Conservation (phyloP, 176 grass and related monocot species). For the Puya raimondii region DNA sequence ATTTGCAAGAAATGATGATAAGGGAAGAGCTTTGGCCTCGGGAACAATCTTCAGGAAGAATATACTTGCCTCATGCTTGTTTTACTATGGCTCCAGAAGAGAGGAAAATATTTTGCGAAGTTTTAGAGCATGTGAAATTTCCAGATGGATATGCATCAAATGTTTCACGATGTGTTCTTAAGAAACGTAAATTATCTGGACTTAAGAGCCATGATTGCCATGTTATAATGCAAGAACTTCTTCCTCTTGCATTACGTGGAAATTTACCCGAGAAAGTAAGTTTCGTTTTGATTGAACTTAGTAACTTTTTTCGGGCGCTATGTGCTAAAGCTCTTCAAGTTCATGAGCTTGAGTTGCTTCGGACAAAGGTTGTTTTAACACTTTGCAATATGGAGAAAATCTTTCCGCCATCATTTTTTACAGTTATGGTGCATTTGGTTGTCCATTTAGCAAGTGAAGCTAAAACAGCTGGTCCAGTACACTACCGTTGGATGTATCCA, state of each 20-base stretch:
- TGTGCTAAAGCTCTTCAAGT: background rate
- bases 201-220: conserved; percentile 17
- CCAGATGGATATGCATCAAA: conserved; percentile 4
- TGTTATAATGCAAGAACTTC: conserved; percentile 8
- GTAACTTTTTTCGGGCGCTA: background rate
- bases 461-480: conserved; percentile 2
- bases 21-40: conserved; percentile 5
- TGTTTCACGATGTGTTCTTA: background rate
- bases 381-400: conserved; percentile 27
- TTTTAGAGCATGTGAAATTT: background rate
- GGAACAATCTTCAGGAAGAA: background rate
- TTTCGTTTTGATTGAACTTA: background rate
- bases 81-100: background rate
- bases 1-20: conserved; percentile 13
- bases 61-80: background rate
- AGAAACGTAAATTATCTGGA: background rate
- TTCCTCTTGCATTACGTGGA: background rate
- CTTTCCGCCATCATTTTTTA: conserved; percentile 14
- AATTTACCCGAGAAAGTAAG: background rate
- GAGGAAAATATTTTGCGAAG: background rate
- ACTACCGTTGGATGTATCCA: background rate
- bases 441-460: conserved; percentile 19
- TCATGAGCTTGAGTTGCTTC: conserved; percentile 8
- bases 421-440: conserved; percentile 13
- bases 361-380: conserved; percentile 2